Evolutionary conservation across 2,329 filamentous ascomycete genomes (phyloP), one percentile per base, ranked within the genome.

Genomic region (Arthrobotrys conoides): DNA sequence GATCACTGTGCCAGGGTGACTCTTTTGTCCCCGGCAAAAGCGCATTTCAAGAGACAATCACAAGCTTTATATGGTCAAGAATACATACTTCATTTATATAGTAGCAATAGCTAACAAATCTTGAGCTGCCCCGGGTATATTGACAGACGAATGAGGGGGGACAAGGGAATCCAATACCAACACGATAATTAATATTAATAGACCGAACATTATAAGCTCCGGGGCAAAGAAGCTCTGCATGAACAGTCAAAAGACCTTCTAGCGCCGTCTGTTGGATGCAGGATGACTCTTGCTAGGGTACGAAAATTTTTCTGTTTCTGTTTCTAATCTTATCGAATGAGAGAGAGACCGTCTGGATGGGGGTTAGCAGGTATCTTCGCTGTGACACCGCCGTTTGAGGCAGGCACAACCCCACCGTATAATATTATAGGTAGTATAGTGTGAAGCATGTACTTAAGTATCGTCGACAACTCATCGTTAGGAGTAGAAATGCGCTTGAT

Each of bases 231-330:
- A 55, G 61, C 51, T 69, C 53, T 14, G 30, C 20, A 53, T 51
- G 9, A 41, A 57, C 22, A 55, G 59, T 12, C 22, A 48, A 22
- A n/a, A 48, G 36, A 49, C 12, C 30, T 24, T 65, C 36, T 55
- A 14, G 61, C 44, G 22, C 14, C 16, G 57, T 33, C 44, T 3
- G 36, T 57, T 66, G 20, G 38, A 63, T 57, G 65, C 65, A 65
- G 36, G 41, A 71, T 71, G 73, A 77, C 73, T 77, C 73, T 57
- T 44, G 67, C 59, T 67, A 71, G 73, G 73, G 67, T 65, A 67
- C 20, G 51, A 65, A 71, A 76, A 63, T 67, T 71, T 77, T 71
- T 66, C 48, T 51, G 48, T 51, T 51, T 71, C 59, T 63, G 61
- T 61, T 71, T 67, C 61, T 63, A 67, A 68, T 78, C 75, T 78